Evolutionary conservation across 73 alveolate species (phyloP).

Genomic region (Paramecium bursaria): DNA sequence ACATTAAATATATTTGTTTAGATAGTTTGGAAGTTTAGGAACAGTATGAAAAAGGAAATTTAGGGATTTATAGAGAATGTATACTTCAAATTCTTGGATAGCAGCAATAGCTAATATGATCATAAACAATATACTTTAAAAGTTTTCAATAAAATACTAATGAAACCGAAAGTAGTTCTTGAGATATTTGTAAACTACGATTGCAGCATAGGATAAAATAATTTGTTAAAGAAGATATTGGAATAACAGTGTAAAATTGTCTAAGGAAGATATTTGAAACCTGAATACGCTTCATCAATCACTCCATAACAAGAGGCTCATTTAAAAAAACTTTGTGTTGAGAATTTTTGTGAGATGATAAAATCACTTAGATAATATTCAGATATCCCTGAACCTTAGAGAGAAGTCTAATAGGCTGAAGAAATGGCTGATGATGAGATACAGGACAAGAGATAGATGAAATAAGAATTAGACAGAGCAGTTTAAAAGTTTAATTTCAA

Average conservation of each 20-base stretch:
- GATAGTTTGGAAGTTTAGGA: conserved; percentile 87
- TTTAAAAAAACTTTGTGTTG: conserved; percentile 55
- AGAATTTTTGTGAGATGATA: conserved; percentile 59
- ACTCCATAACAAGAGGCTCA: conserved; percentile 51
- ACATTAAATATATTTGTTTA: conserved; percentile 88
- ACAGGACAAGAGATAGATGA: conserved; percentile 73
- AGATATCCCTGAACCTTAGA: conserved; percentile 50
- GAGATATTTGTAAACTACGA: conserved; percentile 97
- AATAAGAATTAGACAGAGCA: conserved; percentile 88
- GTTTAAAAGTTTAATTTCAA: conserved; percentile 92
- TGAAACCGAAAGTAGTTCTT: conserved; percentile 78
- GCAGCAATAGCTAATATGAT: conserved; percentile 87
- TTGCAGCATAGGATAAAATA: conserved; percentile 67
- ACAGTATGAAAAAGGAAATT: conserved; percentile 87
- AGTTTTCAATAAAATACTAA: conserved; percentile 85
- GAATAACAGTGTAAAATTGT: conserved; percentile 89
- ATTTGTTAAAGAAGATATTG: conserved; percentile 79
- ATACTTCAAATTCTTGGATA: conserved; percentile 89
- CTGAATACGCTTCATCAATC: conserved; percentile 76
- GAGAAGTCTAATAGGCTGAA: conserved; percentile 17
- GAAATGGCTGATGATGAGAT: conserved; percentile 33
- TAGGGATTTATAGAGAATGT: conserved; percentile 89
- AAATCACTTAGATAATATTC: conserved; percentile 63
- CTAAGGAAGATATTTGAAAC: conserved; percentile 76
- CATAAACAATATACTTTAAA: conserved; percentile 88